A percentile compares a stretch with the other conserved stretches of the same genome.
These are phyloP conservation scores for Aureobasidium melanogenum DNA, from an alignment of 2,329 filamentous ascomycete species.

Conservation along the genomic window DNA sequence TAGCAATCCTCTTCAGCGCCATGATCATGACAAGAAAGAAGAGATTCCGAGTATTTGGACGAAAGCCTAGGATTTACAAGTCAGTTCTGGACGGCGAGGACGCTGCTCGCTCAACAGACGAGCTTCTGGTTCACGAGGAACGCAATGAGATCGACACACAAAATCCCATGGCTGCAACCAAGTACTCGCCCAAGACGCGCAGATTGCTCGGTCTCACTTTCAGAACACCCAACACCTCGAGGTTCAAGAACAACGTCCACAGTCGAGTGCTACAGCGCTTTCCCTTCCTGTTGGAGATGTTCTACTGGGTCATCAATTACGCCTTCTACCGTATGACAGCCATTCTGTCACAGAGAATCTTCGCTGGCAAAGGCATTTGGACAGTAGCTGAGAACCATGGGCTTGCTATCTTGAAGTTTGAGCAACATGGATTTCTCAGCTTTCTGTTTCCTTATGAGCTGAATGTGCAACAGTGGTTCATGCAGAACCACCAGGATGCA, in stretches of 20 bases:
- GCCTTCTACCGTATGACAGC: conserved; percentile 55
- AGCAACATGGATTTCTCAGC: conserved; percentile 41
- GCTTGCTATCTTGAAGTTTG: conserved; percentile 46
- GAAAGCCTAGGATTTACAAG: conserved; percentile 19
- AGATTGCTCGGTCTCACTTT: conserved; percentile 43
- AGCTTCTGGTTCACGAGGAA: conserved; percentile 29
- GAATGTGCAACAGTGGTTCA: conserved; percentile 49
- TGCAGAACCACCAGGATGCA: conserved; percentile 43
- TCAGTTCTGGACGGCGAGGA: conserved; percentile 28
- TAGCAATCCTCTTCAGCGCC: conserved; percentile 40
- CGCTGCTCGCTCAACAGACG: conserved; percentile 30
- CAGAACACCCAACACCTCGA: conserved; percentile 49
- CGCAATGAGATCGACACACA: conserved; percentile 29
- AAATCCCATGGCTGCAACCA: conserved; percentile 27
- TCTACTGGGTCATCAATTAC: conserved; percentile 62
- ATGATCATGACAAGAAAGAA: conserved; percentile 41
- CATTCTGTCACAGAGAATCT: conserved; percentile 41
- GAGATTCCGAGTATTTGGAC: conserved; percentile 34
- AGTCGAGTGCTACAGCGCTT: conserved; percentile 57
- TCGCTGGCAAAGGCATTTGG: conserved; percentile 46
- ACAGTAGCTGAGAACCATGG: conserved; percentile 48
- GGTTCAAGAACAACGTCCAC: conserved; percentile 52
- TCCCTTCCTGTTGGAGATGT: conserved; percentile 64
- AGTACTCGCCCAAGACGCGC: conserved; percentile 41
- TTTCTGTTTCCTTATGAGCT: conserved; percentile 47